These are phyloP conservation scores for Luzula sylvatica DNA, from an alignment of 176 grass and related monocot genomes.

Conservation along the genomic window DNA sequence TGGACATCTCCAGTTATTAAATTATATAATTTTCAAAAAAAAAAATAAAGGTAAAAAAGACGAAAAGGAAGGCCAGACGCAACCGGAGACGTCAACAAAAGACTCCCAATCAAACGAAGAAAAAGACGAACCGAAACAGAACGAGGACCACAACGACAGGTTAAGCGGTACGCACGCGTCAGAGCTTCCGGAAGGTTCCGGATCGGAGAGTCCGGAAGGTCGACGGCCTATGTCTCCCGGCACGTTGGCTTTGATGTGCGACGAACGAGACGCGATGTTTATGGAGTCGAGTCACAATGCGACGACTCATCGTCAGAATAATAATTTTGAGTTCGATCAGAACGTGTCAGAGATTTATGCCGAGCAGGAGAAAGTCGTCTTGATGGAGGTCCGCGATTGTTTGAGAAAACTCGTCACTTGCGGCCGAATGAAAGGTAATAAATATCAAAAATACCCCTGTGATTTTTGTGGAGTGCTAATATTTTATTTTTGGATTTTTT, in stretches of 20 bases:
- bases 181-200: constrained; percentile 42
- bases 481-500: constrained; percentile 5
- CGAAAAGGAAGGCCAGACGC: constrained; percentile 20
- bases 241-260: constrained; percentile 81
- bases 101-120: constrained; percentile 20
- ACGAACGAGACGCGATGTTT: constrained; percentile 69
- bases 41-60: too few relatives aligned
- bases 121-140: constrained; percentile 32
- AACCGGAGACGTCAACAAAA: constrained; percentile 31
- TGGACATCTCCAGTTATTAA: not conserved
- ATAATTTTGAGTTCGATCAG: constrained; percentile 3
- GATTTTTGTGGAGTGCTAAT: constrained; percentile 3
- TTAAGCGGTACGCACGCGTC: constrained; percentile 31
- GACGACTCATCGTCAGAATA: not conserved
- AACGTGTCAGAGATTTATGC: constrained; percentile 44
- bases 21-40: too few relatives aligned
- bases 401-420: constrained; percentile 54
- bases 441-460: not conserved
- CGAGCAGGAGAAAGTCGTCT: constrained; percentile 77
- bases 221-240: constrained; percentile 88
- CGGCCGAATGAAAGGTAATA: constrained; percentile 83
- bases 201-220: constrained; percentile 31
- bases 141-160: constrained; percentile 28
- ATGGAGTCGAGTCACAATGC: constrained; percentile 2
- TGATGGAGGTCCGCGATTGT: constrained; percentile 70